Evolutionary conservation across 257 asterid species (phyloP), one percentile per base, ranked within the genome.

Genomic region (Solanum arcanum): DNA sequence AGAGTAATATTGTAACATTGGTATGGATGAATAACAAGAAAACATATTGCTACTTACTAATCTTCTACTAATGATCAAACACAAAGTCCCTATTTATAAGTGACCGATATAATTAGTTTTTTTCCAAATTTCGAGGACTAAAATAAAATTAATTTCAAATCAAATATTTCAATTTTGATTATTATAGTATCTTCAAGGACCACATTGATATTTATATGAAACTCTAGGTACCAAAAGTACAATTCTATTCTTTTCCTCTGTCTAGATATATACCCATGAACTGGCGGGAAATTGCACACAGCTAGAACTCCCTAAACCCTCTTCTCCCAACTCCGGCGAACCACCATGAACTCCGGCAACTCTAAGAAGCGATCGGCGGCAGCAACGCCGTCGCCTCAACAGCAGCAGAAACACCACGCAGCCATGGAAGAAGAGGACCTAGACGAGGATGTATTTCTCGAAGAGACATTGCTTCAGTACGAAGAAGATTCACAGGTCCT

Each of bases 401-500:
- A 86, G 86, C 96, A 91, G 70, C 76, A 85, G 84, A 96, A 94
- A 88, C 94, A 93, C 15, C 98, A 91, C 23, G 94, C 94, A 7
- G n/a, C 88, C 13, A 78, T 89, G 90, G 99, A 94, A 80, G 98
- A 95, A 25, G 99, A 97, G 88, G 98, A 96, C 83, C 81, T 94
- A 3, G 99, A 95, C 86, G 99, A 96, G 89, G 99, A 97, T 82
- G 91, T 94, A 12, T 95, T 94, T 91, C 91, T 94, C 86, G 99
- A 95, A 82, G 98, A 97, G 92, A 92, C 95, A 91, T 93, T 94
- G 85, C 94, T 97, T 60, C 98, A 93, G 83, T 88, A 78, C 90
- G 97, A 97, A 88, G 96, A 95, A 80, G 95, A 94, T 83, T 77
- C 92, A 25, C 95, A 91, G 76, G 87, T 88, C 23, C 91, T 91